Conservation (phyloP, 805 yeast species). For the Ogataea sp. region DNA sequence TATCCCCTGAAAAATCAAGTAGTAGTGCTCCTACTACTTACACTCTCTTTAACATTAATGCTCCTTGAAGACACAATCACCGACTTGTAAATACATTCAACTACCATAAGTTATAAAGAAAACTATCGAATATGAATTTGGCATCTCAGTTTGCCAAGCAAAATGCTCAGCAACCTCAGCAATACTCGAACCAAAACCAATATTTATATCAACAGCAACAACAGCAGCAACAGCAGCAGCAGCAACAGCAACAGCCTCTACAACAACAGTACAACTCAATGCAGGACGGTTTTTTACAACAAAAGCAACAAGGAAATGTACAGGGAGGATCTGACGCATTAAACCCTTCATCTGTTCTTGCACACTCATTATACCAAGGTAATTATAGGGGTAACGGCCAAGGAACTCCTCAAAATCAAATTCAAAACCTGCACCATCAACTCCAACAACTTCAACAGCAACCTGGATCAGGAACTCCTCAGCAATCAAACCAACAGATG, state of each 20-base stretch:
- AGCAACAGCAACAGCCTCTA: background rate
- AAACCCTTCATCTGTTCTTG: slow-evolving; percentile 27
- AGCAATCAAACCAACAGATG: slow-evolving; percentile 14
- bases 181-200: slow-evolving; percentile 8
- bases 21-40: too few relatives aligned
- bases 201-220: slow-evolving; percentile 3
- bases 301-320: slow-evolving; percentile 12
- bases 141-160: slow-evolving; percentile 5
- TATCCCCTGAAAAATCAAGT: background rate
- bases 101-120: too few relatives aligned
- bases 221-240: slow-evolving; percentile 1
- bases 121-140: background rate
- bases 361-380: slow-evolving; percentile 34
- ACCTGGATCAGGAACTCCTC: slow-evolving; percentile 22
- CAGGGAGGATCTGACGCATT: slow-evolving; percentile 16
- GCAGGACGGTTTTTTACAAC: slow-evolving; percentile 16
- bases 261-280: slow-evolving; percentile 7
- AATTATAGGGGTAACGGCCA: slow-evolving; percentile 26
- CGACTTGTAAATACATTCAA: background rate
- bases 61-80: too few relatives aligned
- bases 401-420: slow-evolving; percentile 17
- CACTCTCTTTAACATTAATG: too few relatives aligned
- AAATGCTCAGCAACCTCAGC: slow-evolving; percentile 10
- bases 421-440: slow-evolving; percentile 16
- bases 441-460: slow-evolving; percentile 10